Percentiles rank a stretch among this genome's conserved stretches.
phyloP scores from a whole-genome alignment of 2,329 filamentous ascomycete genomes.

The Colletotrichum sojae region DNA sequence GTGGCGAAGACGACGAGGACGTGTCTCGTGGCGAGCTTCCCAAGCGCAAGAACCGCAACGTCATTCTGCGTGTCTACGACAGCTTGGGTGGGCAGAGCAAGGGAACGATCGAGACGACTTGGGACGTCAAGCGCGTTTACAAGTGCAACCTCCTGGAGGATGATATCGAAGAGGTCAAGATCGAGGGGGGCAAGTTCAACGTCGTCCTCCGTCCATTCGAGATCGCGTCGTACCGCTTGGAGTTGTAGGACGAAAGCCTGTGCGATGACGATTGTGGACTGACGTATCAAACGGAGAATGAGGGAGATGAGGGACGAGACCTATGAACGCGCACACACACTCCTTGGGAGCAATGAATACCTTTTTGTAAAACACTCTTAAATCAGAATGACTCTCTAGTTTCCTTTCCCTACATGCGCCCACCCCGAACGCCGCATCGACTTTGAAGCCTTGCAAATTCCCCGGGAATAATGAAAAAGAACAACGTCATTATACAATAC shows the following conservation, averaged over 20 bases:
- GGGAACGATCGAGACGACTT: slow-evolving; percentile 76
- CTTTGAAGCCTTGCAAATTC: slow-evolving; percentile 28
- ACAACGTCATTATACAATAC: slow-evolving; percentile 33
- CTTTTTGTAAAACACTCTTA: slow-evolving; percentile 23
- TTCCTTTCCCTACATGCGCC: slow-evolving; percentile 31
- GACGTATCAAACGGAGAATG: not conserved
- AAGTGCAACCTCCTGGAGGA: slow-evolving; percentile 94
- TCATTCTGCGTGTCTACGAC: slow-evolving; percentile 91
- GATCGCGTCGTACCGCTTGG: slow-evolving; percentile 83
- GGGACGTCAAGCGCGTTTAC: slow-evolving; percentile 81
- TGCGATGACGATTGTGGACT: slow-evolving; percentile 25
- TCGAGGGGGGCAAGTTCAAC: slow-evolving; percentile 66
- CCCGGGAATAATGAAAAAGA: slow-evolving; percentile 28
- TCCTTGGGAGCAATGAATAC: slow-evolving; percentile 19
- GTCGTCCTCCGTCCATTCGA: slow-evolving; percentile 85
- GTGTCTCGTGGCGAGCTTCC: slow-evolving; percentile 74
- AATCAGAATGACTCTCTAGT: slow-evolving; percentile 32
- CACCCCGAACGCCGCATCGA: slow-evolving; percentile 32
- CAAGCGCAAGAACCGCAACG: slow-evolving; percentile 78
- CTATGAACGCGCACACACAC: not conserved
- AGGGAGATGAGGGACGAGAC: not conserved
- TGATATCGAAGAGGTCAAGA: slow-evolving; percentile 76
- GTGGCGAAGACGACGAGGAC: slow-evolving; percentile 89
- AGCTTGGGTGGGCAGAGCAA: slow-evolving; percentile 85
- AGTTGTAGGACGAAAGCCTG: slow-evolving; percentile 55